Evolutionary conservation across 2,329 filamentous ascomycete genomes (phyloP).

Genomic region (Hypoxylon sp.): DNA sequence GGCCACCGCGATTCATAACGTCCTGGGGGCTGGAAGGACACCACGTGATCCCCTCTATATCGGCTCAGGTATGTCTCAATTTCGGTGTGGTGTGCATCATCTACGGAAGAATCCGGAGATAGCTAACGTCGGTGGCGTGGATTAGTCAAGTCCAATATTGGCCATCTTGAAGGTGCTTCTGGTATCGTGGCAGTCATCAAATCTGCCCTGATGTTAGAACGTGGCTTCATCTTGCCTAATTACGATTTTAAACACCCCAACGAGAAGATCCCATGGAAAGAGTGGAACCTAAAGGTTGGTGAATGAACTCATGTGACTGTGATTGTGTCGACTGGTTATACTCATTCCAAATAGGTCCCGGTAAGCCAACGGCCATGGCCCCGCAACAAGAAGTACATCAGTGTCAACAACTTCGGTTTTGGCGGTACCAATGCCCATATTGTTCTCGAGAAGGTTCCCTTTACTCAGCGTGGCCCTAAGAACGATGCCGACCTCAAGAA

Average conservation of each 20-base stretch:
- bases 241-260: constrained; percentile 66
- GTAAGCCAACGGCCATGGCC: constrained; percentile 63
- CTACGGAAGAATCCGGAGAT: not conserved
- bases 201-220: constrained; percentile 66
- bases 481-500: constrained; percentile 56
- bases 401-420: constrained; percentile 56
- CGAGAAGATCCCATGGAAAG: constrained; percentile 63
- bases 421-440: constrained; percentile 54
- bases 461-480: constrained; percentile 52
- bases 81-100: not conserved
- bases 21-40: constrained; percentile 60
- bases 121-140: not conserved
- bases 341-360: constrained; percentile 56
- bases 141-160: constrained; percentile 63
- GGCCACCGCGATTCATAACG: constrained; percentile 62
- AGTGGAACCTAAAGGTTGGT: constrained; percentile 63
- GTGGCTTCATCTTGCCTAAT: constrained; percentile 66
- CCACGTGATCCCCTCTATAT: constrained; percentile 62
- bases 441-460: constrained; percentile 55
- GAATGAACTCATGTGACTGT: not conserved
- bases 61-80: constrained; percentile 54
- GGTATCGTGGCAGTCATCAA: constrained; percentile 69
- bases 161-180: constrained; percentile 67
- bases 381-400: constrained; percentile 64
- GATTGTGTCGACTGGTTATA: not conserved